These are phyloP conservation scores for Aspergillaceae sp. DNA, from an alignment of 2,329 filamentous ascomycete genomes.

Conservation along the genomic window DNA sequence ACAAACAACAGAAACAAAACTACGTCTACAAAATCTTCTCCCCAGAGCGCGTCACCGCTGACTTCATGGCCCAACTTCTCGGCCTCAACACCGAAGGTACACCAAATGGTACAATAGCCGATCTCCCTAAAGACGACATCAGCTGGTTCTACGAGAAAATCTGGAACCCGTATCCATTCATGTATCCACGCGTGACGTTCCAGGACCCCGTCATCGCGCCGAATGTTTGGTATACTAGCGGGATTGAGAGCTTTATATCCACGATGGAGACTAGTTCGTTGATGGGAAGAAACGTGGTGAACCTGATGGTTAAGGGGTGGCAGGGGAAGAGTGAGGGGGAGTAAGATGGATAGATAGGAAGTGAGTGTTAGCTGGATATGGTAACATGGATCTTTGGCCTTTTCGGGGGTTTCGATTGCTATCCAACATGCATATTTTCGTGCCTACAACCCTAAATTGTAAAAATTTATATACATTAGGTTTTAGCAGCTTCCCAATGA, in stretches of 20 bases:
- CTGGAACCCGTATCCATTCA: constrained; percentile 79
- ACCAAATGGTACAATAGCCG: constrained; percentile 20
- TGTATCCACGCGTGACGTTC: constrained; percentile 78
- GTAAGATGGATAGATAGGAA: not conserved
- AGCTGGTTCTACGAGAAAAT: constrained; percentile 69
- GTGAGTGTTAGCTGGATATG: too few species aligned
- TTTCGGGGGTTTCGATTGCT: too few species aligned
- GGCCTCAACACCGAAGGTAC: constrained; percentile 26
- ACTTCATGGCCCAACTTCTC: constrained; percentile 44
- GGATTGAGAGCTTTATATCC: constrained; percentile 87
- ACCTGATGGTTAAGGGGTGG: constrained; percentile 48
- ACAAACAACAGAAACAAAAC: constrained; percentile 30
- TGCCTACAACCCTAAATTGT: too few species aligned
- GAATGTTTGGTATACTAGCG: constrained; percentile 49
- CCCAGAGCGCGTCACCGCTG: constrained; percentile 38
- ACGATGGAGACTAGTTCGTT: constrained; percentile 95
- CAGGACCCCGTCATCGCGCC: constrained; percentile 62
- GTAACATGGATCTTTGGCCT: too few species aligned
- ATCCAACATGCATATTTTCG: too few species aligned
- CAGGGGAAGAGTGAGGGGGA: constrained; percentile 23
- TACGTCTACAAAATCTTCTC: constrained; percentile 63
- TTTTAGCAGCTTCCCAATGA: too few species aligned
- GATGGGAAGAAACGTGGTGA: constrained; percentile 61
- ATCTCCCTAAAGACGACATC: constrained; percentile 41
- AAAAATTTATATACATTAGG: too few species aligned